Evolutionary conservation across 2,329 filamentous ascomycete species (phyloP), one percentile per base, ranked within the genome.

Genomic region (Cylindrodendrum hubeiense): DNA sequence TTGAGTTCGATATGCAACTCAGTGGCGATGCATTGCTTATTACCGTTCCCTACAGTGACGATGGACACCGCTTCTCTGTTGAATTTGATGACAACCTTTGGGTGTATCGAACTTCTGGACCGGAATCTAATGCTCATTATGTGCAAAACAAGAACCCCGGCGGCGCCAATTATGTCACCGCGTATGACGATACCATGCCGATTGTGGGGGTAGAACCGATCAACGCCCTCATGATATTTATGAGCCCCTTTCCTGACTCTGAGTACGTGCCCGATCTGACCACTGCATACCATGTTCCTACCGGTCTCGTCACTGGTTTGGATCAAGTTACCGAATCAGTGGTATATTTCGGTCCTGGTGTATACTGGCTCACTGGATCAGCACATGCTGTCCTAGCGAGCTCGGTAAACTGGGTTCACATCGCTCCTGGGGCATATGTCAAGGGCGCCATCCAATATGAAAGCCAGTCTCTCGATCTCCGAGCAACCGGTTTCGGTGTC

Each of bases 391-490:
- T 54, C 17, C 65, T 73, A 5, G 60, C 53, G 21, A 21, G 24
- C 17, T 63, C 47, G 34, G 60, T 65, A 4, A 63, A 68, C 22
- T 80, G 76, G 69, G 71, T 76, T 3, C 74, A 77, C 47, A 52
- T 77, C 8, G 75, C 71, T 21, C 72, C 67, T 30, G 79, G 79
- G 1, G 76, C 79, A 12, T 80, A 79, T 56, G 75, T 80, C 60
- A 81, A 81, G 63, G 79, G 78, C 1, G 79, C 79, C 1, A 67
- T 81, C 28, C 58, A 80, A 63, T 81, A 75, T 67, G 74, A 68
- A 8, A 67, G 43, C 34, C 71, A 65, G 15, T 37, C 34, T 2
- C 39, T 67, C 3, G 62, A 73, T 46, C 66, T 80, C 44, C 68
- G 74, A 10, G 77, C 79, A 15, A 78, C 77, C 5, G 79, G 79